Evolutionary conservation across 495 filamentous ascomycete species (phyloP).

Genomic region (Penicillium samsonianum): DNA sequence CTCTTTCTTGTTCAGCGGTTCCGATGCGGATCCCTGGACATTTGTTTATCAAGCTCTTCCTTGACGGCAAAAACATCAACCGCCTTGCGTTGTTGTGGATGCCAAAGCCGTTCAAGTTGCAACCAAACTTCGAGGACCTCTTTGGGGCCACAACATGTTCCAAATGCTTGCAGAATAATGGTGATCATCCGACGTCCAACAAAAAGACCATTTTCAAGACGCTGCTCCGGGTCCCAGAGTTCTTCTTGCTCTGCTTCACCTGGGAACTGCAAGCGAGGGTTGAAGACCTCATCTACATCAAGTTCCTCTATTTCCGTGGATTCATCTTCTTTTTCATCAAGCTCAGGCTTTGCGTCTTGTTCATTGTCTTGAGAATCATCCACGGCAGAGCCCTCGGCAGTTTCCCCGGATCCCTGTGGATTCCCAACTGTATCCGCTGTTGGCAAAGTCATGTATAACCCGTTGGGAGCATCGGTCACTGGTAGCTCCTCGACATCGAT

Average conservation of each 20-base stretch:
- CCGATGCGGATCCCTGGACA: conserved; percentile 22
- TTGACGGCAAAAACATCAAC: conserved; percentile 40
- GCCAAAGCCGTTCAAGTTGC: conserved; percentile 47
- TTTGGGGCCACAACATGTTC: conserved; percentile 38
- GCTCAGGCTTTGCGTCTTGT: background rate
- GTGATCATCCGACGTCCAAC: conserved; percentile 45
- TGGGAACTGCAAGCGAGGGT: conserved; percentile 1
- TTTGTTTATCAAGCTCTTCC: conserved; percentile 44
- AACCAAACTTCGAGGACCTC: conserved; percentile 46
- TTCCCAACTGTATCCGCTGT: conserved; percentile 6
- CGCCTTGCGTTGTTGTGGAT: conserved; percentile 39
- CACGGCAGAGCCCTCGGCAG: background rate
- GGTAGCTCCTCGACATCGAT: conserved; percentile 11
- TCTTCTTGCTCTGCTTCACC: conserved; percentile 12
- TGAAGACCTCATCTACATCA: conserved; percentile 28
- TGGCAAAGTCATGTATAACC: conserved; percentile 37
- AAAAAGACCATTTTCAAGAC: conserved; percentile 48
- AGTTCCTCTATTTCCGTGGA: conserved; percentile 10
- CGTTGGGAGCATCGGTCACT: conserved; percentile 16
- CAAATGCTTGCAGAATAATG: conserved; percentile 45
- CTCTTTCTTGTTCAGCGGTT: conserved; percentile 13
- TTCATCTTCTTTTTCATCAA: conserved; percentile 8
- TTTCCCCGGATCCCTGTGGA: background rate
- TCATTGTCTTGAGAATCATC: background rate
- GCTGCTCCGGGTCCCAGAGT: conserved; percentile 23